Base-by-base conservation (phyloP, 441 rosid genomes). In the Arabidopsis hybrid region DNA sequence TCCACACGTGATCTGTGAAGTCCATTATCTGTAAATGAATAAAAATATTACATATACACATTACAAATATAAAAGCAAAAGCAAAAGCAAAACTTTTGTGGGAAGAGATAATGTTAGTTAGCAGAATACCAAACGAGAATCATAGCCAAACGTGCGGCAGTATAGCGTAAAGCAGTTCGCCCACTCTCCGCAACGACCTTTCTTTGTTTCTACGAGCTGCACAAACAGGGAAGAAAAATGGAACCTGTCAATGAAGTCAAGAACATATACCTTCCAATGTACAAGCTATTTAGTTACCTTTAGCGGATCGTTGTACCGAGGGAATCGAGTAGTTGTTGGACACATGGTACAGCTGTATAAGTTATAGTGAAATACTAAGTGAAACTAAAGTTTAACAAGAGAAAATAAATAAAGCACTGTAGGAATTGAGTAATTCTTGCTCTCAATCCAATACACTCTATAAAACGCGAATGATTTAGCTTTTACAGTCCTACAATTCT, bases 131-230 rank as follows among this genome's bases (percentile, higher is more conserved):
- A 84, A 81, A 65, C 97, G 97, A 81, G 96, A 78, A 55, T 88
- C 93, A 82, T 87, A 92, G 81, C 93, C 98, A 79, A 92, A 95
- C 59, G 96, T 84, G 69, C 95, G 84, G 61, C 99, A 95, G 65
- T 89, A 95, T 18, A 92, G 88, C 12, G 97, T 91, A 81, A 95
- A 95, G 84, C 99, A 92, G 80, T 90, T 95, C 61, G 97, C 99
- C 99, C 99, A 95, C 82, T 95, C 99, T 74, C 99, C 97, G 42
- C 99, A 93, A 40, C 97, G 98, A 59, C 99, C 99, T 67, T 77
- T 86, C 79, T 89, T 89, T 35, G 98, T 92, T 86, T 92, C 96
- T 45, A 95, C 53, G n/a, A 95, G 96, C 99, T 95, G 84, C 76
- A 82, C 49, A 39, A 21, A 68, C n/a, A 69, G 7, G 36, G 45